Evolutionary conservation across 257 asterid genomes (phyloP), one percentile per base, ranked within the genome.

Genomic region (Solanum ossicruentum): DNA sequence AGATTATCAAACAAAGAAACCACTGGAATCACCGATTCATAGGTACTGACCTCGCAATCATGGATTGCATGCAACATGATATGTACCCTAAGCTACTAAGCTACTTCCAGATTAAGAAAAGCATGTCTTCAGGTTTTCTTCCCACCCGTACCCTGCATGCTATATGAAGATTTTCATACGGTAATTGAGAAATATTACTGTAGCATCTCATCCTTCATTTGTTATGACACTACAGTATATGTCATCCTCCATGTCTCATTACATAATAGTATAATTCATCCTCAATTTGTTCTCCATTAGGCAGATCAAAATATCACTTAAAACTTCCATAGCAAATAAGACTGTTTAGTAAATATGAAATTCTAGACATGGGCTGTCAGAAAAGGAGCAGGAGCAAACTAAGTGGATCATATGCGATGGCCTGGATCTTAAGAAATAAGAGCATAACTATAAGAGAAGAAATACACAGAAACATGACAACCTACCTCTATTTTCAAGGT

Each of bases 401-500:
- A 18, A 4, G 15, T 18, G 54, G 63, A 69, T 83, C 55, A 15
- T 54, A 45, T 20, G 17, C 16, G n/a, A 13, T 5, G 57, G 45
- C 20, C 28, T 78, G 82, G 49, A 52, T 60, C 32, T 17, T 17
- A 83, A 85, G 83, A 60, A 84, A 56, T 39, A 81, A 78, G 82
- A 61, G n/a, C 43, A 23, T 56, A 12, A 66, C 1, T 8, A 71
- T 79, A 82, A 51, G 72, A 21, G 58, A 39, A 20, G 63, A 51
- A 75, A 21, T 60, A 52, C 36, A n/a, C 51, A 39, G 18, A 56
- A 32, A 23, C 61, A 83, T 32, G 85, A 80, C 61, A 56, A 56
- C 18, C 84, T 91, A 95, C 99, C 98, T 93, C 99, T 94, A 81
- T 93, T 93, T 88, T 96, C 99, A 87, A 96, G 99, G 88, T 96